phyloP scores from a whole-genome alignment of 805 yeast genomes.

The Nakazawaea molendinolei region DNA sequence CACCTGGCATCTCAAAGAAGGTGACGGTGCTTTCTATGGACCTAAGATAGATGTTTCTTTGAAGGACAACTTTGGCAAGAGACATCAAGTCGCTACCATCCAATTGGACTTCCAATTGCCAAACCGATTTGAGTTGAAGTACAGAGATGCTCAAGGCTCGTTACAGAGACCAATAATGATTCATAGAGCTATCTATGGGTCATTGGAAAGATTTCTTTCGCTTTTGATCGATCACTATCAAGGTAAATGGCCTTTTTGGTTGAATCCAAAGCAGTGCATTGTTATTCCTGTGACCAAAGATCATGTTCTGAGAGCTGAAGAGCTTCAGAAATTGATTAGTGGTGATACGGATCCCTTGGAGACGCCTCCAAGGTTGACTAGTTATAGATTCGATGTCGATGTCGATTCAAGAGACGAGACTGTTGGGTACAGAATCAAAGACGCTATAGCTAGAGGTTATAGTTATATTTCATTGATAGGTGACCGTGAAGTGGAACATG shows the following conservation, averaged over 20 bases:
- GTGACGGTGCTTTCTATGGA: conserved; percentile 98
- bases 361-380: conserved; percentile 47
- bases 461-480: conserved; percentile 82
- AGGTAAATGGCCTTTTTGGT: conserved; percentile 98
- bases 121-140: conserved; percentile 68
- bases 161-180: conserved; percentile 82
- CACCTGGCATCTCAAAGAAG: conserved; percentile 68
- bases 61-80: conserved; percentile 70
- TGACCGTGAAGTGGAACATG: conserved; percentile 64
- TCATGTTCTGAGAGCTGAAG: conserved; percentile 49
- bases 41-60: conserved; percentile 89
- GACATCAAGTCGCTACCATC: conserved; percentile 91
- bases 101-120: conserved; percentile 96
- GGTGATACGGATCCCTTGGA: conserved; percentile 35
- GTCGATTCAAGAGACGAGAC: conserved; percentile 72
- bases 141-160: conserved; percentile 45
- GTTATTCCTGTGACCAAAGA: conserved; percentile 70
- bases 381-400: conserved; percentile 65
- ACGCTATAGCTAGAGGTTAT: conserved; percentile 68
- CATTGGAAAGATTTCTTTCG: conserved; percentile 89
- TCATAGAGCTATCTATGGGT: conserved; percentile 93
- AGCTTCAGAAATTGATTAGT: conserved; percentile 37
- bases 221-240: conserved; percentile 81
- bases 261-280: conserved; percentile 85
- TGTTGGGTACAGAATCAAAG: conserved; percentile 73